phyloP scores from a whole-genome alignment of 169 alveolate species.

The Theileria luwenshuni region DNA sequence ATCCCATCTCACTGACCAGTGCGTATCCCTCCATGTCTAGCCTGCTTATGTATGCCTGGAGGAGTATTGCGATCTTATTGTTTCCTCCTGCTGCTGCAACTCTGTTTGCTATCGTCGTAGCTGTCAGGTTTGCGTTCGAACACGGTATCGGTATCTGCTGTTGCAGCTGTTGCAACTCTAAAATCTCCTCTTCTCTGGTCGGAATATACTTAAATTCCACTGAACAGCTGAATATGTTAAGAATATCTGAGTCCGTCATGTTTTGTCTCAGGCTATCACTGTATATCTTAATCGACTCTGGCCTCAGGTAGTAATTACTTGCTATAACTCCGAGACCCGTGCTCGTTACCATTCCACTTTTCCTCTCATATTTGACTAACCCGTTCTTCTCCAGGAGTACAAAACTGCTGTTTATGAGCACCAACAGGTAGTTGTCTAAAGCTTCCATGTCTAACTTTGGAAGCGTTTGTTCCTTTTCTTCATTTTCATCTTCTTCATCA shows the following conservation, averaged over 20 bases:
- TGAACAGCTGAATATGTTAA: constrained; percentile 92
- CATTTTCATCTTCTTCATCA: constrained; percentile 18
- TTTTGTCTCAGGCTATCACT: constrained; percentile 88
- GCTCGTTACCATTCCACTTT: constrained; percentile 89
- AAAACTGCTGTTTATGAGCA: constrained; percentile 90
- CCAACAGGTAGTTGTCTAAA: constrained; percentile 33
- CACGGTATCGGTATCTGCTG: constrained; percentile 91
- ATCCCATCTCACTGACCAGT: constrained; percentile 97
- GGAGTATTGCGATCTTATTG: constrained; percentile 93
- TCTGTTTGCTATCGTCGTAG: constrained; percentile 77
- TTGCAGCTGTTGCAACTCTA: constrained; percentile 90
- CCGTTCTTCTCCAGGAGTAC: constrained; percentile 88
- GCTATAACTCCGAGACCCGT: constrained; percentile 98
- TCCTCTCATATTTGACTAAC: constrained; percentile 92
- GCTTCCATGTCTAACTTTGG: constrained; percentile 21
- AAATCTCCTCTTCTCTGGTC: constrained; percentile 96
- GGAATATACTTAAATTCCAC: constrained; percentile 96
- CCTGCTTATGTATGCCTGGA: constrained; percentile 95
- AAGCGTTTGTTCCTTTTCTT: background rate
- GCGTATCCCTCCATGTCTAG: constrained; percentile 96
- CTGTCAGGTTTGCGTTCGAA: constrained; percentile 18
- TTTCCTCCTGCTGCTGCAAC: constrained; percentile 80
- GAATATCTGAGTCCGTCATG: constrained; percentile 91
- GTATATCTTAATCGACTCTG: constrained; percentile 92
- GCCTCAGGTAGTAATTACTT: constrained; percentile 94